A percentile compares a stretch with the other conserved stretches of the same genome.
Evolutionary conservation across 345 rosid genomes (phyloP).

Genomic region (Bruguiera parviflora): DNA sequence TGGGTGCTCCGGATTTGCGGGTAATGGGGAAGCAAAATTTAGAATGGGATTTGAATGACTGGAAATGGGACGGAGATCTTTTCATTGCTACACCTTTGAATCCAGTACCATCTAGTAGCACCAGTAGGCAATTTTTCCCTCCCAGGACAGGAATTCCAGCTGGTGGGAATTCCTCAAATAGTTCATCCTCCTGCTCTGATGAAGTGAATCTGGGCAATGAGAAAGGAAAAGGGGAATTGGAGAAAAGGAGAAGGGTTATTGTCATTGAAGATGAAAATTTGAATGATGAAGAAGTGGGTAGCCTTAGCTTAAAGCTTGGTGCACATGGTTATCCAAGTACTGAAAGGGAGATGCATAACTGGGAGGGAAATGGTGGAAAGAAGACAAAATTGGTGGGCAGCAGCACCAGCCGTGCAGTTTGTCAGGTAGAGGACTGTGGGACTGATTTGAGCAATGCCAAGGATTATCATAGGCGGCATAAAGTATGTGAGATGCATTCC

Average conservation of each 20-base stretch:
- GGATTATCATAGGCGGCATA: slow-evolving; percentile 96
- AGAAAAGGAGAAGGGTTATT: slow-evolving; percentile 75
- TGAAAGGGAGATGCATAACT: slow-evolving; percentile 44
- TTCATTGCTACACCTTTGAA: slow-evolving; percentile 70
- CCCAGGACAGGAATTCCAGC: slow-evolving; percentile 29
- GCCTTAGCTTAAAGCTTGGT: slow-evolving; percentile 72
- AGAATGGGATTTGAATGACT: slow-evolving; percentile 94
- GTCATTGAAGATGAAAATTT: slow-evolving; percentile 50
- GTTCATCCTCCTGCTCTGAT: slow-evolving; percentile 80
- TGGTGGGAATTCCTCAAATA: slow-evolving; percentile 70
- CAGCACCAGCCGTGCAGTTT: slow-evolving; percentile 58
- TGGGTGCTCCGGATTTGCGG: slow-evolving; percentile 41
- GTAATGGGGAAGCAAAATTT: slow-evolving; percentile 58
- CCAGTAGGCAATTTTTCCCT: slow-evolving; percentile 60
- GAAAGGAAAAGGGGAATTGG: slow-evolving; percentile 55
- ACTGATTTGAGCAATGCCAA: slow-evolving; percentile 89
- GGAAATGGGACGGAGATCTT: slow-evolving; percentile 99
- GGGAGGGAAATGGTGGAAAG: slow-evolving; percentile 65
- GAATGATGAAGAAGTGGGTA: slow-evolving; percentile 41
- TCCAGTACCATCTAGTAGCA: slow-evolving; percentile 37
- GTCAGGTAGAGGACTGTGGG: slow-evolving; percentile 95
- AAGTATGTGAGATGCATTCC: slow-evolving; percentile 97
- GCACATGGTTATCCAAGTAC: slow-evolving; percentile 46
- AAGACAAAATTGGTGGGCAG: slow-evolving; percentile 63
- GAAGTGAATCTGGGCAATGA: slow-evolving; percentile 51